Evolutionary conservation across 169 alveolate genomes (phyloP).

Genomic region (Plasmodium gonderi): DNA sequence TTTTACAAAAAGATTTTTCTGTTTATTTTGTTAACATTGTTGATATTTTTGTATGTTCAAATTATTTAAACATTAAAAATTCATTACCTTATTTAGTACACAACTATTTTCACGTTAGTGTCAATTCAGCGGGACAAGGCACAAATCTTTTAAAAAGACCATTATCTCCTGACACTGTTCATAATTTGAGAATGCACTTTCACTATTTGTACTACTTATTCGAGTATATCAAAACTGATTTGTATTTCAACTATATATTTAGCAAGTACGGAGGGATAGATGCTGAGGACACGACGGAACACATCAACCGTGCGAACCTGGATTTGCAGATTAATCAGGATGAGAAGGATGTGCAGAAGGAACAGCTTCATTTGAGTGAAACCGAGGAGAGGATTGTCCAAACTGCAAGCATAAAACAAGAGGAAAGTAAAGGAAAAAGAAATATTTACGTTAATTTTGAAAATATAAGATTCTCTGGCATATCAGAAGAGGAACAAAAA

Average conservation of each 20-base stretch:
- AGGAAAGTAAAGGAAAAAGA: neutral
- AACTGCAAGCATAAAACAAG: neutral
- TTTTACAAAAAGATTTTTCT: slow-evolving; percentile 97
- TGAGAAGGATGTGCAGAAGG: neutral
- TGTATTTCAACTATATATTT: slow-evolving; percentile 52
- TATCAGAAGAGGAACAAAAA: slow-evolving; percentile 45
- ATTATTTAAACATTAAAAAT: slow-evolving; percentile 86
- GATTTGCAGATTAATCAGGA: neutral
- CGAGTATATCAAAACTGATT: slow-evolving; percentile 86
- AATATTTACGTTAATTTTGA: slow-evolving; percentile 52
- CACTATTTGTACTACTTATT: slow-evolving; percentile 91
- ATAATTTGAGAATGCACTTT: slow-evolving; percentile 91
- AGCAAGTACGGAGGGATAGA: neutral
- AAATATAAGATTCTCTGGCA: slow-evolving; percentile 7
- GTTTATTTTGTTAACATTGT: slow-evolving; percentile 95
- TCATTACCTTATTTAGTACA: slow-evolving; percentile 86
- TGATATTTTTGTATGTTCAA: slow-evolving; percentile 95
- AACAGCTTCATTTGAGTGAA: neutral
- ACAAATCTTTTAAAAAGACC: slow-evolving; percentile 94
- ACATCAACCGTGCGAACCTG: neutral
- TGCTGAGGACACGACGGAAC: neutral
- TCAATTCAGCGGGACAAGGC: slow-evolving; percentile 88
- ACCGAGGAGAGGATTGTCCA: neutral
- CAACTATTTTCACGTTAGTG: slow-evolving; percentile 86
- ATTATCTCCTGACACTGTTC: slow-evolving; percentile 85